Percentiles rank a stretch among this genome's conserved stretches.
phyloP scores from a whole-genome alignment of 148 eudicot species.

The Drosera capensis region DNA sequence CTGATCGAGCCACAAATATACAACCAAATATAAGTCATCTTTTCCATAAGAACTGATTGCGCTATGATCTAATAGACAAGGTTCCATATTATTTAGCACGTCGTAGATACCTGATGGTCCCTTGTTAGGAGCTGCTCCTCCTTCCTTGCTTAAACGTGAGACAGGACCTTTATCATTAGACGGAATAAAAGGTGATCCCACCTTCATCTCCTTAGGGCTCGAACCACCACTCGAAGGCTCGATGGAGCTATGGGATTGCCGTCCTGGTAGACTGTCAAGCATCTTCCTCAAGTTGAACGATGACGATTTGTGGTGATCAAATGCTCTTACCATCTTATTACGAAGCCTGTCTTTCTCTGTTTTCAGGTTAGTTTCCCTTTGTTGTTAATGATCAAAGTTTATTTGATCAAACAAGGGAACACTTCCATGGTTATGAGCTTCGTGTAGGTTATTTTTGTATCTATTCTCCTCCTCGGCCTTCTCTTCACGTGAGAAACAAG shows the following conservation, averaged over 20 bases:
- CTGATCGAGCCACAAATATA: slow-evolving; percentile 2
- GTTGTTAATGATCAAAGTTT: background rate
- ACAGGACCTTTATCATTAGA: slow-evolving; percentile 4
- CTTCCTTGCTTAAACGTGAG: slow-evolving; percentile 9
- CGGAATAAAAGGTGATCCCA: slow-evolving; percentile 5
- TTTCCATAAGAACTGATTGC: background rate
- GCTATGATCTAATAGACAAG: background rate
- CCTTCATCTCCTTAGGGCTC: slow-evolving; percentile 1
- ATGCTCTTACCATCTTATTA: slow-evolving; percentile 16
- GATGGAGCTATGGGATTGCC: background rate
- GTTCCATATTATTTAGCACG: background rate
- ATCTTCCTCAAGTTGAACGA: slow-evolving; percentile 21
- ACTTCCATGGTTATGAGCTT: background rate
- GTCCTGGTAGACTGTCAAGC: slow-evolving; percentile 9
- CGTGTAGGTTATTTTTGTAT: background rate
- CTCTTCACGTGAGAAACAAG: too few species aligned
- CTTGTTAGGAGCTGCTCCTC: background rate
- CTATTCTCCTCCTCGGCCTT: background rate
- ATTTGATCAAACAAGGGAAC: background rate
- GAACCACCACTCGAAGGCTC: background rate
- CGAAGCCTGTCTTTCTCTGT: background rate
- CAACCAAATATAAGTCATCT: background rate
- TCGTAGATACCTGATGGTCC: background rate
- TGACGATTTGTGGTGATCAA: slow-evolving; percentile 16
- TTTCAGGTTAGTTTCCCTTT: too few species aligned